Conservation (phyloP, 2,329 filamentous ascomycete genomes). For the Venturia oleaginea region DNA sequence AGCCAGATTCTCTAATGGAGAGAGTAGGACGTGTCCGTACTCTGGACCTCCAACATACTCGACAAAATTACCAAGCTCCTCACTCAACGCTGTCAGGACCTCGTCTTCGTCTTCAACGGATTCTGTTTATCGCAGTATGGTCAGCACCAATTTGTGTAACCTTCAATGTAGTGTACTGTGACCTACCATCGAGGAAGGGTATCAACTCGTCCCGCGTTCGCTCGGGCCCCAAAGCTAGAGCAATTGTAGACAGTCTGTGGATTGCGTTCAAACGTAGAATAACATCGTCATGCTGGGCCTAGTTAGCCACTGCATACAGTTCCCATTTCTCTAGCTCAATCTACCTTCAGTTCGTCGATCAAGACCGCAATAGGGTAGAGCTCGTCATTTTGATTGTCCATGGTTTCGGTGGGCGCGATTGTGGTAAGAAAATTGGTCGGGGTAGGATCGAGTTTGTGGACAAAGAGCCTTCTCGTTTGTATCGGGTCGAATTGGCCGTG, state of each 20-base stretch:
- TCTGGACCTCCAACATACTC: constrained; percentile 95
- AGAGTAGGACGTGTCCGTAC: constrained; percentile 91
- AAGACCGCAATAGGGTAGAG: constrained; percentile 99
- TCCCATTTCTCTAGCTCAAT: not conserved
- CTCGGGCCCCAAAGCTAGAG: constrained; percentile 88
- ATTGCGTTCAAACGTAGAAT: constrained; percentile 96
- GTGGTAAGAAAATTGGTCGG: constrained; percentile 5
- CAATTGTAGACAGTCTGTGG: constrained; percentile 95
- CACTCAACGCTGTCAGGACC: constrained; percentile 90
- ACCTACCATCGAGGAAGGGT: constrained; percentile 90
- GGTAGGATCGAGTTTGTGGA: not conserved
- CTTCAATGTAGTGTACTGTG: not conserved
- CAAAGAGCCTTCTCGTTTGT: not conserved
- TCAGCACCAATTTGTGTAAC: constrained; percentile 21
- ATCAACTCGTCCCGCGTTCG: constrained; percentile 97
- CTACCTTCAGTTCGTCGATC: constrained; percentile 97
- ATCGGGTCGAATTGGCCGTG: not conserved
- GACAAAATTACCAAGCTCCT: constrained; percentile 92
- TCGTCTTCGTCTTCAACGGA: constrained; percentile 99
- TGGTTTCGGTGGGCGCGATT: constrained; percentile 35
- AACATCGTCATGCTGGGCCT: constrained; percentile 85
- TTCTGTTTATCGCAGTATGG: constrained; percentile 48
- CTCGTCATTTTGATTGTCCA: constrained; percentile 97
- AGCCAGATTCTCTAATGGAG: constrained; percentile 92
- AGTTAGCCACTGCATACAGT: constrained; percentile 1